These are phyloP conservation scores for Naganishia albida DNA, from an alignment of 1,284 basidiomycete species.

Conservation along the genomic window DNA sequence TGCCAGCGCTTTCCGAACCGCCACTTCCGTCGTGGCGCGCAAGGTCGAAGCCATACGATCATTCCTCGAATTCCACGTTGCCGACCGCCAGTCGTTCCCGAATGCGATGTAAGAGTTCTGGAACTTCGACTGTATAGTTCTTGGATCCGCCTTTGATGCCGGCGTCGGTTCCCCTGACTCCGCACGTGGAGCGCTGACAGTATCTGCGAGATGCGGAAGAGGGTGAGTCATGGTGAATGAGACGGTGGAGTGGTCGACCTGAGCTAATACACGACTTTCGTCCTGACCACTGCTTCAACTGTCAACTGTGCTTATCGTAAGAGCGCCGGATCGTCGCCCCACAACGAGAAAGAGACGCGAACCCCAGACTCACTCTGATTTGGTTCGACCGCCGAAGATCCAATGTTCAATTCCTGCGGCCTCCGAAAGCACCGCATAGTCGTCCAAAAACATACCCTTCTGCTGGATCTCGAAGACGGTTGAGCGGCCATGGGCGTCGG, in stretches of 20 bases:
- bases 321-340: not conserved
- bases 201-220: not conserved
- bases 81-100: slow-evolving; percentile 3
- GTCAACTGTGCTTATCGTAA: not conserved
- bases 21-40: not conserved
- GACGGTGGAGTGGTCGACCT: too few relatives aligned
- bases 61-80: not conserved
- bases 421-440: slow-evolving; percentile 24
- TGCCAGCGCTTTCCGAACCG: too few relatives aligned
- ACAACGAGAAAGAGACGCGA: too few relatives aligned
- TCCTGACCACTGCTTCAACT: too few relatives aligned
- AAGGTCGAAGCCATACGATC: not conserved
- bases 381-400: not conserved
- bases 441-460: slow-evolving; percentile 18
- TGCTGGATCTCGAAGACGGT: slow-evolving; percentile 26
- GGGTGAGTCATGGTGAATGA: not conserved
- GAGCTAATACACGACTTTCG: too few relatives aligned
- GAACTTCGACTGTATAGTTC: slow-evolving; percentile 11
- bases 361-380: not conserved
- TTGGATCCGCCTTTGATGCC: not conserved
- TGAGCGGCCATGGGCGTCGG: not conserved
- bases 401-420: slow-evolving; percentile 27
- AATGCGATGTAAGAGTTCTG: slow-evolving; percentile 9
- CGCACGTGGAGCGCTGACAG: slow-evolving; percentile 17
- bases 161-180: not conserved